Conservation (phyloP, 129 eudicot species). For the carrot (Daucus carota) region DNA sequence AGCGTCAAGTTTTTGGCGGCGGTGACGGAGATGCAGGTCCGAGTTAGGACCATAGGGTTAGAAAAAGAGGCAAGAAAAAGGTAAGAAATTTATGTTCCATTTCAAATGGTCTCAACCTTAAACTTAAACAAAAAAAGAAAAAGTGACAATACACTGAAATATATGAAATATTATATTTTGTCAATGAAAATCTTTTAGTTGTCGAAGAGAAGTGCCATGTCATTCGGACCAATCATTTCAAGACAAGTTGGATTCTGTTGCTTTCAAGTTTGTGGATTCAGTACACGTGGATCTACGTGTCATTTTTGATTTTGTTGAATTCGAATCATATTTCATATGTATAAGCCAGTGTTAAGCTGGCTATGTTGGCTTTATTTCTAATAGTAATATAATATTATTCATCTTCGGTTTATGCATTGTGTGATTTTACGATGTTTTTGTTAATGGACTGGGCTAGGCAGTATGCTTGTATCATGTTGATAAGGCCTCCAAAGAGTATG, state of each 20-base stretch:
- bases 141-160: neutral
- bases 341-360: neutral
- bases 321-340: too few relatives aligned
- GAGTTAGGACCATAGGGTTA: constrained; percentile 15
- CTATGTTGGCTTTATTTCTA: too few relatives aligned
- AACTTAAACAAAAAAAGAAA: neutral
- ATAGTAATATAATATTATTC: too few relatives aligned
- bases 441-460: too few relatives aligned
- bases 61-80: constrained; percentile 12
- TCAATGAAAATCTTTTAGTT: neutral
- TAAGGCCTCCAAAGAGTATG: too few relatives aligned
- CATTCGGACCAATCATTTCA: neutral
- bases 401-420: too few relatives aligned
- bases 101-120: neutral
- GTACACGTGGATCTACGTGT: neutral
- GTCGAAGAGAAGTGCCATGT: neutral
- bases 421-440: too few relatives aligned
- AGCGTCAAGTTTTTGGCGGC: constrained; percentile 43
- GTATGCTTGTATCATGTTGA: too few relatives aligned
- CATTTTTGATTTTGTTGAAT: neutral
- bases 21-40: constrained; percentile 34
- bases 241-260: neutral
- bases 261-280: neutral
- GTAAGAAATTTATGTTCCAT: neutral
- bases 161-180: too few relatives aligned